Evolutionary conservation across 2,329 filamentous ascomycete species (phyloP).

Genomic region (Paraphaeosphaeria sporulosa): DNA sequence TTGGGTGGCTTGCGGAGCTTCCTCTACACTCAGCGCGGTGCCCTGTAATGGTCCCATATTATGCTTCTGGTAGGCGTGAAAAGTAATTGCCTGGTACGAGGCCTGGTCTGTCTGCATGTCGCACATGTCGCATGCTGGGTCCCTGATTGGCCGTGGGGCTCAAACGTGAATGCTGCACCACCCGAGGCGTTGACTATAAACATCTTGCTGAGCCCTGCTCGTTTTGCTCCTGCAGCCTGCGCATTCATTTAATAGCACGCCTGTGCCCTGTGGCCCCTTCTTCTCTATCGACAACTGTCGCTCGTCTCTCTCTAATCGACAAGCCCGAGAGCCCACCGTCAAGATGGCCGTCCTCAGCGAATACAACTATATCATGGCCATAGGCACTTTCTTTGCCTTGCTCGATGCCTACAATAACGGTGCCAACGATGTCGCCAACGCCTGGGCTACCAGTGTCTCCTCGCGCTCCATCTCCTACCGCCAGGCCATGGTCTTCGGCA

Average conservation of each 20-base stretch:
- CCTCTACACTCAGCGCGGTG: conserved; percentile 2
- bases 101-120: neutral
- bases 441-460: conserved; percentile 82
- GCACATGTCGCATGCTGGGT: conserved; percentile 10
- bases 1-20: conserved; percentile 4
- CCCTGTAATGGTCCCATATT: conserved; percentile 10
- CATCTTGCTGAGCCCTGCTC: conserved; percentile 9
- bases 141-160: conserved; percentile 2
- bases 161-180: neutral
- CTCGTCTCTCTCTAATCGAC: conserved; percentile 2
- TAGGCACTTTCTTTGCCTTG: conserved; percentile 78
- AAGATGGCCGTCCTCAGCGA: conserved; percentile 19
- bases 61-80: conserved; percentile 9
- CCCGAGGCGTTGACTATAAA: conserved; percentile 11
- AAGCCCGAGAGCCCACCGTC: conserved; percentile 9
- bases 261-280: neutral
- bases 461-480: conserved; percentile 77
- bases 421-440: conserved; percentile 85
- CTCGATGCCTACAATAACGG: conserved; percentile 82
- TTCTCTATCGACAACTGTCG: neutral
- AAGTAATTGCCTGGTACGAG: conserved; percentile 4
- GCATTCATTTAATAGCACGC: conserved; percentile 6
- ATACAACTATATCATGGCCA: conserved; percentile 76
- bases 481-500: conserved; percentile 62
- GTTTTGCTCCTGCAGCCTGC: conserved; percentile 11